Evolutionary conservation across 2,329 filamentous ascomycete species (phyloP).

Genomic region (Fusarium tjaetaba): DNA sequence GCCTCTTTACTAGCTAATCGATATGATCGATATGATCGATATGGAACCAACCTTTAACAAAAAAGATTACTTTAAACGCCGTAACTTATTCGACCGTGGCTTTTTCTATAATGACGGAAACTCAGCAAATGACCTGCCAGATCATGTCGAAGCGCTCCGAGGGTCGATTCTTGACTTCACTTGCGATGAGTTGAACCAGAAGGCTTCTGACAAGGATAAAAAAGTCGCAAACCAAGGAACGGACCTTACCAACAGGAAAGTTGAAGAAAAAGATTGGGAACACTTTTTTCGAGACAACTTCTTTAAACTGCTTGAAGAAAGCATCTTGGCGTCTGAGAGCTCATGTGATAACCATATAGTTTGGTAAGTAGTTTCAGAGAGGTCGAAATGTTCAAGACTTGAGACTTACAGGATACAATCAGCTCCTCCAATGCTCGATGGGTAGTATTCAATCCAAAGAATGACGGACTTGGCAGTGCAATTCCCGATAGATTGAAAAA

Average conservation of each 20-base stretch:
- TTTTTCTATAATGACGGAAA: background rate
- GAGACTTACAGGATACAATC: background rate
- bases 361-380: background rate
- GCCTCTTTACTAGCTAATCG: background rate
- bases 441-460: background rate
- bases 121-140: background rate
- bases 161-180: background rate
- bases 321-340: background rate
- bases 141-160: background rate
- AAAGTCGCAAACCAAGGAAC: background rate
- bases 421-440: background rate
- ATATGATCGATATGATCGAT: background rate
- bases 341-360: background rate
- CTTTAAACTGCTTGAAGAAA: background rate
- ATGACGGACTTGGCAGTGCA: background rate
- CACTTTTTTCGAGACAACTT: background rate
- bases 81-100: background rate
- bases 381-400: background rate
- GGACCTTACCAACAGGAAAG: background rate
- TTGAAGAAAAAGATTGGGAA: too few species aligned
- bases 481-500: background rate
- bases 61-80: background rate
- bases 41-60: background rate
- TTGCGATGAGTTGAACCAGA: background rate
- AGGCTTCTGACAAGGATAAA: background rate